Conservation (phyloP, 768 basidiomycete species). For the Harrya chromipes region DNA sequence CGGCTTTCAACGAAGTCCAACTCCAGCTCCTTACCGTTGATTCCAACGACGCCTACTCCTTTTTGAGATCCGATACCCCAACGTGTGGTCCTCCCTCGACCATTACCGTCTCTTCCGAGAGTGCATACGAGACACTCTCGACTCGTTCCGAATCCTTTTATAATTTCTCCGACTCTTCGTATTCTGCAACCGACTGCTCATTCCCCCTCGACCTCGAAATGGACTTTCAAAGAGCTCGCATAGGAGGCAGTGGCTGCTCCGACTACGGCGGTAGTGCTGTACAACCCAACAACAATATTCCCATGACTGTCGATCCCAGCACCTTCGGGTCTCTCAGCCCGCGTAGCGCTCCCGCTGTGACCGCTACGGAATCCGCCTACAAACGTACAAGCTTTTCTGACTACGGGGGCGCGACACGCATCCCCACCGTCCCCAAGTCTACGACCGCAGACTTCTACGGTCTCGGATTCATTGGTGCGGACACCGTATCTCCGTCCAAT, state of each 20-base stretch:
- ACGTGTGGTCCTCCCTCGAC: conserved; percentile 72
- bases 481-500: conserved; percentile 54
- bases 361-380: conserved; percentile 24
- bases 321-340: conserved; percentile 58
- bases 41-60: conserved; percentile 61
- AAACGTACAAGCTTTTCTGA: conserved; percentile 63
- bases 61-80: conserved; percentile 60
- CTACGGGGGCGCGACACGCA: conserved; percentile 54
- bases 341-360: conserved; percentile 44
- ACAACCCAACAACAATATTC: conserved; percentile 37
- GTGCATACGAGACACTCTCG: conserved; percentile 66
- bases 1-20: conserved; percentile 61
- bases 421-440: conserved; percentile 45
- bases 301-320: conserved; percentile 49
- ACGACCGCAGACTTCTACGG: conserved; percentile 48
- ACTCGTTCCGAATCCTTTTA: conserved; percentile 68
- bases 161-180: conserved; percentile 56
- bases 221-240: conserved; percentile 63
- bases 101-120: conserved; percentile 77
- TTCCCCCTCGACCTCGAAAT: conserved; percentile 69
- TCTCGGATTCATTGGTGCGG: conserved; percentile 31
- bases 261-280: conserved; percentile 49
- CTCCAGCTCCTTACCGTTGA: conserved; percentile 63
- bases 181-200: conserved; percentile 49
- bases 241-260: conserved; percentile 44